Percentiles rank a stretch among this genome's conserved stretches.
Evolutionary conservation across 2,329 filamentous ascomycete genomes (phyloP).

Genomic region (Bipolaris cookei): DNA sequence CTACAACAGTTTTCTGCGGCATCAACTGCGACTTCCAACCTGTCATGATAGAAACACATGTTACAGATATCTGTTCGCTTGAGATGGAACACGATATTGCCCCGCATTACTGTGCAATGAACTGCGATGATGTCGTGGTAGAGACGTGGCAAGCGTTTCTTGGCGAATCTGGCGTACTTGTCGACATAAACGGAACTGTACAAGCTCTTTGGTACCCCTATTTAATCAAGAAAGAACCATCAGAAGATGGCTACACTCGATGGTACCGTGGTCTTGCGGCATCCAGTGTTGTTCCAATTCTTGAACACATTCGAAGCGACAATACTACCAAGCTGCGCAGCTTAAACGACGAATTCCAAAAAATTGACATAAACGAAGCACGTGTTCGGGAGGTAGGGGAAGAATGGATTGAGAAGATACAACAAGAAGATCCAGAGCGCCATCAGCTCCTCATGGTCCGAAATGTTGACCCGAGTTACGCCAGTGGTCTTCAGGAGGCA

Average conservation of each 20-base stretch:
- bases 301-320: slow-evolving; percentile 82
- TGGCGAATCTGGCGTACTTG: slow-evolving; percentile 91
- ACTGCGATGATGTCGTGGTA: slow-evolving; percentile 95
- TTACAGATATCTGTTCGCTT: slow-evolving; percentile 96
- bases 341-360: slow-evolving; percentile 90
- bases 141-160: slow-evolving; percentile 90
- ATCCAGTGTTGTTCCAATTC: slow-evolving; percentile 85
- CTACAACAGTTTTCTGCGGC: slow-evolving; percentile 95
- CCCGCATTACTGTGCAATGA: slow-evolving; percentile 91
- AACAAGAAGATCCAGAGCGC: slow-evolving; percentile 84
- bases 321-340: slow-evolving; percentile 83
- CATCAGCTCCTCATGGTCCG: slow-evolving; percentile 99
- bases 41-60: slow-evolving; percentile 89
- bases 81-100: slow-evolving; percentile 92
- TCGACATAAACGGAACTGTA: slow-evolving; percentile 87
- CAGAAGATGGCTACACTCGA: slow-evolving; percentile 86
- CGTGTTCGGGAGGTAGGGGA: slow-evolving; percentile 96
- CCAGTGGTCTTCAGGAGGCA: slow-evolving; percentile 78
- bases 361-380: slow-evolving; percentile 95
- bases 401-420: slow-evolving; percentile 91
- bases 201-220: slow-evolving; percentile 98
- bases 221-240: slow-evolving; percentile 82
- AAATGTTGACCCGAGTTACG: slow-evolving; percentile 74
- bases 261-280: slow-evolving; percentile 94
- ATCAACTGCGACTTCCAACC: slow-evolving; percentile 95